A percentile compares a stretch with the other conserved stretches of the same genome.
Conservation (phyloP, 1,284 basidiomycete genomes). For the Cryptococcus sp. region DNA sequence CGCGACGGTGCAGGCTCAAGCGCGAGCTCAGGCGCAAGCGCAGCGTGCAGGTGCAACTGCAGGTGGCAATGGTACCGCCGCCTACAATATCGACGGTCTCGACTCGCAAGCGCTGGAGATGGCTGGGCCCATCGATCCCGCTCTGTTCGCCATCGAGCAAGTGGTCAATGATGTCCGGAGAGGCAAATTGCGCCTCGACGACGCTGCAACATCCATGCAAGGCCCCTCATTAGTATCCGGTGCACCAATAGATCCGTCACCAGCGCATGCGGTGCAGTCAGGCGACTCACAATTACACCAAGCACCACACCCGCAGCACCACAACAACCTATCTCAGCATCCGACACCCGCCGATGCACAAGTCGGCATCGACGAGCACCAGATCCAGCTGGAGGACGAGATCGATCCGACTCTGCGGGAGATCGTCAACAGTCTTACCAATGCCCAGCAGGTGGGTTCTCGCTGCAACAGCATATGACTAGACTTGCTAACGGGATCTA, state of each 20-base stretch:
- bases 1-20: not conserved
- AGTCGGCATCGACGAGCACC: constrained; percentile 1
- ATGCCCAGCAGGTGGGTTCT: constrained; percentile 44
- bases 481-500: not conserved
- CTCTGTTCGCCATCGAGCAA: constrained; percentile 39
- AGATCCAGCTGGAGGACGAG: constrained; percentile 34
- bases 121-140: constrained; percentile 33
- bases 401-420: constrained; percentile 49
- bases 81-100: constrained; percentile 1
- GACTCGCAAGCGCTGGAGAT: not conserved
- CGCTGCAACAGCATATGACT: not conserved
- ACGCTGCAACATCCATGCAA: not conserved
- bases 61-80: not conserved
- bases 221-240: not conserved
- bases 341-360: not conserved
- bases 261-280: not conserved
- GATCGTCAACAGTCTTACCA: constrained; percentile 50
- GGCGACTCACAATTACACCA: not conserved
- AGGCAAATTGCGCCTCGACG: constrained; percentile 27
- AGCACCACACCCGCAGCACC: not conserved
- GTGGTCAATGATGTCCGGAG: constrained; percentile 41
- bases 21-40: constrained; percentile 10
- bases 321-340: not conserved
- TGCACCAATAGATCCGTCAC: not conserved
- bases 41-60: constrained; percentile 1